These are phyloP conservation scores for Trametes cubensis DNA, from an alignment of 768 basidiomycete genomes.

Conservation along the genomic window DNA sequence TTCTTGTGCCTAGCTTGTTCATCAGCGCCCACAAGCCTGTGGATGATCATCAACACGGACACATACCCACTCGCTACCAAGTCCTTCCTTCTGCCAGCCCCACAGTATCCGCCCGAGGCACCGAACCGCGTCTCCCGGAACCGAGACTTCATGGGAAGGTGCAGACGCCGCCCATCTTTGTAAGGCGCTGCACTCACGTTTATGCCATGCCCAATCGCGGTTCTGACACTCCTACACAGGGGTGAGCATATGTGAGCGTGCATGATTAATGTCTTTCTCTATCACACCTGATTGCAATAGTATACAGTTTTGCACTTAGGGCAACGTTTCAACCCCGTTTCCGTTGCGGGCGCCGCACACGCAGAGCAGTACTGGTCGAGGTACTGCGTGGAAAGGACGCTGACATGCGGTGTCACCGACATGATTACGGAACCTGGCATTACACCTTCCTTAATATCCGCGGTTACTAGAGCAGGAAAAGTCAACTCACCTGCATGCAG, in stretches of 20 bases:
- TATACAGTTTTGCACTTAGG: conserved; percentile 66
- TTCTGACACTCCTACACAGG: conserved; percentile 65
- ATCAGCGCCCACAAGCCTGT: conserved; percentile 2
- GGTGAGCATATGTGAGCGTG: not conserved
- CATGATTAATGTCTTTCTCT: conserved; percentile 13
- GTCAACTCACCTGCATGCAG: conserved; percentile 41
- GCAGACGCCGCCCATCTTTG: conserved; percentile 56
- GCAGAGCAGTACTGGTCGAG: conserved; percentile 69
- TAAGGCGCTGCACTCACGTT: conserved; percentile 75
- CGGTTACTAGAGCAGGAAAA: conserved; percentile 1
- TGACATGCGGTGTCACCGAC: conserved; percentile 58
- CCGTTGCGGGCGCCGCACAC: conserved; percentile 51
- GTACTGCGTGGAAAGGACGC: conserved; percentile 64
- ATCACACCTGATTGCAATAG: conserved; percentile 78
- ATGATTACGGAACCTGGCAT: conserved; percentile 62
- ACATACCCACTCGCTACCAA: conserved; percentile 60
- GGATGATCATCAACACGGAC: not conserved
- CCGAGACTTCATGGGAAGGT: conserved; percentile 46
- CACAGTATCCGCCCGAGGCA: conserved; percentile 78
- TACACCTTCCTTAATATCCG: not conserved
- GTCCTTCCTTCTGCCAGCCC: conserved; percentile 58
- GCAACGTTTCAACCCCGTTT: conserved; percentile 63
- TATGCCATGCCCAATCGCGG: conserved; percentile 74
- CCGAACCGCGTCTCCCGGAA: conserved; percentile 80
- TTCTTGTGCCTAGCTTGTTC: conserved; percentile 53